These are phyloP conservation scores for Talaromyces proteolyticus DNA, from an alignment of 495 filamentous ascomycete species.

Conservation along the genomic window DNA sequence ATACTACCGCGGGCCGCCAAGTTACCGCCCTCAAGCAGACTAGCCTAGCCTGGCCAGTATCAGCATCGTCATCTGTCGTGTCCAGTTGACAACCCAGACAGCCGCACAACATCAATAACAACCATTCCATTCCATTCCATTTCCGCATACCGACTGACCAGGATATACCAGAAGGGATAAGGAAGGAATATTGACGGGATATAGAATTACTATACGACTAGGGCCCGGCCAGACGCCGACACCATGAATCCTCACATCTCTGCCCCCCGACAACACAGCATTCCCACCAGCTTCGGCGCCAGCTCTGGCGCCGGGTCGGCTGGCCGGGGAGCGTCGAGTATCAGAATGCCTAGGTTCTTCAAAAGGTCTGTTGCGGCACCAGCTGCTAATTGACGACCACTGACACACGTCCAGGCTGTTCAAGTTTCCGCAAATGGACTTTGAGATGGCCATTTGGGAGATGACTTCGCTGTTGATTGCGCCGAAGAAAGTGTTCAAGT, in stretches of 20 bases:
- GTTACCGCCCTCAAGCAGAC: too few species aligned
- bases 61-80: not conserved
- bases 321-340: slow-evolving; percentile 32
- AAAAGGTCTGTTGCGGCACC: slow-evolving; percentile 30
- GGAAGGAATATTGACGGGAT: too few species aligned
- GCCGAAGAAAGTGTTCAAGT: slow-evolving; percentile 72
- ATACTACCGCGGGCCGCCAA: too few species aligned
- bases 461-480: slow-evolving; percentile 69
- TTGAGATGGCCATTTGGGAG: slow-evolving; percentile 75
- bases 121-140: not conserved
- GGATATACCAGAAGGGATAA: not conserved
- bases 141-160: not conserved
- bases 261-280: slow-evolving; percentile 53
- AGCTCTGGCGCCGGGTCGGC: slow-evolving; percentile 14
- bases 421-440: slow-evolving; percentile 67
- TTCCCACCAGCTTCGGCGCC: slow-evolving; percentile 45
- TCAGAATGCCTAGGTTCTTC: slow-evolving; percentile 53
- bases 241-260: slow-evolving; percentile 60
- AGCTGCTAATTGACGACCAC: not conserved
- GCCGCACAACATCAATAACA: not conserved
- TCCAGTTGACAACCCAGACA: not conserved
- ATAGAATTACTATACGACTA: not conserved
- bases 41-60: too few species aligned
- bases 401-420: slow-evolving; percentile 47
- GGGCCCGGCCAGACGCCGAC: not conserved